Percentiles rank a stretch among this genome's conserved stretches.
These are phyloP conservation scores for Mycosphaerella arachidis DNA, from an alignment of 2,329 filamentous ascomycete genomes.

Conservation along the genomic window DNA sequence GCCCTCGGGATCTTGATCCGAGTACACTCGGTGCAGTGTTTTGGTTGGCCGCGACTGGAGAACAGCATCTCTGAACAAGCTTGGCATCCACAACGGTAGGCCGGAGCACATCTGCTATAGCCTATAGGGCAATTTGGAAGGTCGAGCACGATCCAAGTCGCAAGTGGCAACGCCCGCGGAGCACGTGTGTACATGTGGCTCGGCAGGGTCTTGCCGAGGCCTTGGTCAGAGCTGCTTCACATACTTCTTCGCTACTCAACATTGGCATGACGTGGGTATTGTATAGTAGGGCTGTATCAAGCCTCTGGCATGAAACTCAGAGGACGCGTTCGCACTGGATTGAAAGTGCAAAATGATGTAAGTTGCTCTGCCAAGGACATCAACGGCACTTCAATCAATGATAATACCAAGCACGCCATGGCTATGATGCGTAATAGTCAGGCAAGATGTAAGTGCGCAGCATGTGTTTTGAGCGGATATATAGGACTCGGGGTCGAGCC, in stretches of 20 bases:
- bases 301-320: background rate
- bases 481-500: background rate
- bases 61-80: background rate
- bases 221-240: background rate
- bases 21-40: background rate
- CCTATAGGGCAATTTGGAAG: background rate
- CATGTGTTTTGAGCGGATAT: background rate
- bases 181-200: constrained; percentile 1
- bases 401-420: background rate
- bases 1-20: background rate
- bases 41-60: background rate
- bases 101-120: background rate
- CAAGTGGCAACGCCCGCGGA: background rate
- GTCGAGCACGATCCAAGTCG: background rate
- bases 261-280: background rate
- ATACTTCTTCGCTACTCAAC: background rate
- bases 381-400: background rate
- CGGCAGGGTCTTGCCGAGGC: constrained; percentile 1
- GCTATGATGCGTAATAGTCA: background rate
- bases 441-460: background rate
- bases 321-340: background rate
- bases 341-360: background rate
- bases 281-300: background rate
- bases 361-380: background rate
- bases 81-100: background rate